These are phyloP conservation scores for Teratosphaeria nubilosa DNA, from an alignment of 2,329 filamentous ascomycete genomes.

Conservation along the genomic window DNA sequence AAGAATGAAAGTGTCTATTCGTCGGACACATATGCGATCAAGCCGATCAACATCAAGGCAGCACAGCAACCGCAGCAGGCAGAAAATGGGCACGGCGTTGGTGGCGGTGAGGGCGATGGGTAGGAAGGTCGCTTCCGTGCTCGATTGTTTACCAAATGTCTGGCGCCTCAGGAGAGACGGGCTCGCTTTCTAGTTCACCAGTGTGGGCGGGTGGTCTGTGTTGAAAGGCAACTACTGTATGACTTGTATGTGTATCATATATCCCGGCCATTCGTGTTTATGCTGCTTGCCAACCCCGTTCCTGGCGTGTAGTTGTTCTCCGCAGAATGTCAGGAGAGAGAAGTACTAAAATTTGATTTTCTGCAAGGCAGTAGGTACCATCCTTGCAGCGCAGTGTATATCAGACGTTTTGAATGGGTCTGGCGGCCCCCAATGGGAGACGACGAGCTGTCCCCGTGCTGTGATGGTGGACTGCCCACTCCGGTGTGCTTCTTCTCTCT, in stretches of 20 bases:
- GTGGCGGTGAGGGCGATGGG: slow-evolving; percentile 1
- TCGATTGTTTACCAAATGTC: background rate
- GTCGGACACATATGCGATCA: slow-evolving; percentile 22
- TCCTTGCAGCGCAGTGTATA: no score
- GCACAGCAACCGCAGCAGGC: background rate
- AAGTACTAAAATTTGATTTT: no score
- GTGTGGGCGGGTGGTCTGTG: background rate
- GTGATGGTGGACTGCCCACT: no score
- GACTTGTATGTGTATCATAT: background rate
- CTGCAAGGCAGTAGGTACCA: no score
- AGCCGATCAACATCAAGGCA: slow-evolving; percentile 6
- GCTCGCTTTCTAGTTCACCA: background rate
- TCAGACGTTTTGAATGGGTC: no score
- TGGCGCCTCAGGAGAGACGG: background rate
- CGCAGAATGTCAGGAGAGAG: background rate
- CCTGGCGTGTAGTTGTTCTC: background rate
- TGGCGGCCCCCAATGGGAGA: no score
- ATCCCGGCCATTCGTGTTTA: background rate
- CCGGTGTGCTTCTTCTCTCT: no score
- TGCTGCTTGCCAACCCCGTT: background rate
- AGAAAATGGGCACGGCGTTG: slow-evolving; percentile 1
- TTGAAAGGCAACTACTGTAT: background rate
- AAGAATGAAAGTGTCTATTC: slow-evolving; percentile 30
- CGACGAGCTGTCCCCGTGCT: no score
- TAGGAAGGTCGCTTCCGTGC: background rate